phyloP scores from a whole-genome alignment of 306 rosid genomes.

The Trifolium repens region DNA sequence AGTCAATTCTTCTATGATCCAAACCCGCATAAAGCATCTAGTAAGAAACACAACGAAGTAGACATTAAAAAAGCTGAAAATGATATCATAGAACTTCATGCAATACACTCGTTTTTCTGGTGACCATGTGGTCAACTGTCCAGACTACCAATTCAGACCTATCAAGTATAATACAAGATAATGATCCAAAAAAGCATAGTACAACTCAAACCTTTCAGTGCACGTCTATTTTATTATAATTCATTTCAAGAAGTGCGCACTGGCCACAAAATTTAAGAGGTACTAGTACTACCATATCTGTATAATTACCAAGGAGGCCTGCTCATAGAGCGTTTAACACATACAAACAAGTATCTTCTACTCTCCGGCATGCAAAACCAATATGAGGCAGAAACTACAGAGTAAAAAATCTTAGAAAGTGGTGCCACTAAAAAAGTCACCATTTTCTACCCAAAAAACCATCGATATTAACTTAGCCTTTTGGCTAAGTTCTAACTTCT shows the following conservation, averaged over 20 bases:
- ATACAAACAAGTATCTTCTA: conserved; percentile 25
- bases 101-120: conserved; percentile 1
- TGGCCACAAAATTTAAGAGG: not conserved
- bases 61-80: not conserved
- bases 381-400: conserved; percentile 7
- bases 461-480: not conserved
- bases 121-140: not conserved
- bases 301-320: not conserved
- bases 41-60: conserved; percentile 8
- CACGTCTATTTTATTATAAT: not conserved
- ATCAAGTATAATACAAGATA: not conserved
- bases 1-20: conserved; percentile 24
- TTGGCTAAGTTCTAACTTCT: not conserved
- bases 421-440: not conserved
- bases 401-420: not conserved
- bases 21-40: conserved; percentile 15
- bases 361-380: conserved; percentile 22
- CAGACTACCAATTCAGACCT: not conserved
- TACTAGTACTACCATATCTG: not conserved
- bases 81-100: not conserved
- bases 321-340: conserved; percentile 24
- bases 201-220: not conserved
- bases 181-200: not conserved
- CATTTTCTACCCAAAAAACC: not conserved
- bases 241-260: not conserved